phyloP scores from a whole-genome alignment of 2,329 filamentous ascomycete species.

The Talaromyces albobiverticillius region DNA sequence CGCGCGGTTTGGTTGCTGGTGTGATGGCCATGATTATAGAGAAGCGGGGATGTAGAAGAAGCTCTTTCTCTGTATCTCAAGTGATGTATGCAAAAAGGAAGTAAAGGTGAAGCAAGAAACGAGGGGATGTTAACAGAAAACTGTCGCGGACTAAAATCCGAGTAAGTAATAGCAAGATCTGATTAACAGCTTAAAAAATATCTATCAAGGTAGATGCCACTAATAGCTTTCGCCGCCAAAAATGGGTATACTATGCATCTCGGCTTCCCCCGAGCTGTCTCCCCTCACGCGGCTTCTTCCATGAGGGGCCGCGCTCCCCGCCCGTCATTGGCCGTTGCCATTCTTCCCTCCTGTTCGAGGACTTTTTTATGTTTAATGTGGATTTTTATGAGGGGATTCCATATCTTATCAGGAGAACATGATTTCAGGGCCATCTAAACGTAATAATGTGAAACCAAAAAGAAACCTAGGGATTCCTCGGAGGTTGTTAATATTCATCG shows the following conservation, averaged over 20 bases:
- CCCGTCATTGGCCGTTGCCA: not conserved
- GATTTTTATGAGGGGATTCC: too few species aligned
- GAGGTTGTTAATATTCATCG: too few species aligned
- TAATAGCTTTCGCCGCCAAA: too few species aligned
- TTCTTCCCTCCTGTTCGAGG: not conserved
- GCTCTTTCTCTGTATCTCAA: not conserved
- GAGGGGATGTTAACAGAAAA: not conserved
- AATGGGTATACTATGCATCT: too few species aligned
- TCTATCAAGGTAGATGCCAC: not conserved
- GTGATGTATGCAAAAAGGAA: not conserved
- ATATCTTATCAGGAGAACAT: too few species aligned
- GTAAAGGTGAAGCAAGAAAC: not conserved
- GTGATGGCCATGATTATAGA: slow-evolving; percentile 6
- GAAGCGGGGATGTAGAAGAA: not conserved
- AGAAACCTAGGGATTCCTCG: too few species aligned
- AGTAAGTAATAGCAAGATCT: not conserved
- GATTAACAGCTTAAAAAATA: not conserved
- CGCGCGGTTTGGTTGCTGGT: slow-evolving; percentile 33
- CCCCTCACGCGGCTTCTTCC: not conserved
- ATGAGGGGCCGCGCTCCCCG: too few species aligned
- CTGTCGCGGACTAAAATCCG: not conserved
- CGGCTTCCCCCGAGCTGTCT: slow-evolving; percentile 4
- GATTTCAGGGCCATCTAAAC: too few species aligned
- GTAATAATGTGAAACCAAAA: too few species aligned
- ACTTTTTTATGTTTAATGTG: not conserved